These are phyloP conservation scores for Meira nashicola DNA, from an alignment of 1,284 basidiomycete genomes.

Conservation along the genomic window DNA sequence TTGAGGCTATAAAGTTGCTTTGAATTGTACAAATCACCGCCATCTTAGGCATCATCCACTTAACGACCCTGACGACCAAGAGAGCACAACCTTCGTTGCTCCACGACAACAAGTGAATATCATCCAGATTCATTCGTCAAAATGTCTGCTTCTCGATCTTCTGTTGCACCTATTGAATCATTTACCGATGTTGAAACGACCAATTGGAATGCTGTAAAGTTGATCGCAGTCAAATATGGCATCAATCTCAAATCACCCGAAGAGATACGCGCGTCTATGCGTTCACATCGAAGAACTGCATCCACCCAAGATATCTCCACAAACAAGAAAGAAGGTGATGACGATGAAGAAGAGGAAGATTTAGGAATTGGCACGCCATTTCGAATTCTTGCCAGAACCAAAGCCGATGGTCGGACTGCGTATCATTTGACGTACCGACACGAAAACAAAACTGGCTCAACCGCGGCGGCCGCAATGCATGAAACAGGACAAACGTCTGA, in stretches of 20 bases:
- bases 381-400: conserved; percentile 28
- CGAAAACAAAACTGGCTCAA: neutral
- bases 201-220: conserved; percentile 43
- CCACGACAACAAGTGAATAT: no score
- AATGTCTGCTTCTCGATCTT: no score
- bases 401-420: conserved; percentile 27
- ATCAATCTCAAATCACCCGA: conserved; percentile 20
- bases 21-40: no score
- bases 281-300: neutral
- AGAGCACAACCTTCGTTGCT: no score
- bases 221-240: conserved; percentile 34
- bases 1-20: no score
- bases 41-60: no score
- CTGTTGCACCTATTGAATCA: neutral
- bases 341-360: conserved; percentile 18
- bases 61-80: no score
- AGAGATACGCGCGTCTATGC: conserved; percentile 4
- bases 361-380: conserved; percentile 35
- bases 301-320: conserved; percentile 7
- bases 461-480: neutral
- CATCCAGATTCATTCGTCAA: no score
- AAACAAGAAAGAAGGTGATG: conserved; percentile 5
- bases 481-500: neutral
- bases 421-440: conserved; percentile 29
- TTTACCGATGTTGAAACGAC: conserved; percentile 40